Evolutionary conservation across 331 rosid genomes (phyloP).

Genomic region (Acacia pycnantha): DNA sequence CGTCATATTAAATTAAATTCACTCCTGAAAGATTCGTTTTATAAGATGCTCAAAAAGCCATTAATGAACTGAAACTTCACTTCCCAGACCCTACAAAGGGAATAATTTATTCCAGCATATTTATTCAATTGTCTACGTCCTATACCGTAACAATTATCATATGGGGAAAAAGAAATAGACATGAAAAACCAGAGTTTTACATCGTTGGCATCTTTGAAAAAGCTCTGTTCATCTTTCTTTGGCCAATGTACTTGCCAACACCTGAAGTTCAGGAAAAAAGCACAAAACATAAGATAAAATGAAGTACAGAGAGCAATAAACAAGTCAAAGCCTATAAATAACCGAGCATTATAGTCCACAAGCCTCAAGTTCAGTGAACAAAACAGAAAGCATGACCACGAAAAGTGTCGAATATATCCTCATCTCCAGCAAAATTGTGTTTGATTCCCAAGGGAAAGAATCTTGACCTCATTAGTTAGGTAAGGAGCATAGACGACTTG

Average conservation of each 20-base stretch:
- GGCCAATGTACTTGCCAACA: conserved; percentile 91
- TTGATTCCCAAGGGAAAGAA: not conserved
- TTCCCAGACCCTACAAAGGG: not conserved
- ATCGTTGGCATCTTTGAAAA: conserved; percentile 73
- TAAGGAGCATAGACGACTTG: not conserved
- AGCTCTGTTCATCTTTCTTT: conserved; percentile 58
- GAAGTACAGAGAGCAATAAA: not conserved
- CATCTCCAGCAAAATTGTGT: not conserved
- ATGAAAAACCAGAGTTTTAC: conserved; percentile 30
- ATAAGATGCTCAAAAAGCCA: conserved; percentile 13
- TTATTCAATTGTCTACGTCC: not conserved
- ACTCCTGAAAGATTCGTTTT: conserved; percentile 7
- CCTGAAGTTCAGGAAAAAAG: conserved; percentile 39
- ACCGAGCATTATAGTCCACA: conserved; percentile 13
- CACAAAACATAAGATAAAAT: conserved; percentile 10
- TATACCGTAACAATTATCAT: not conserved
- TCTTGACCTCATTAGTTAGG: conserved; percentile 5
- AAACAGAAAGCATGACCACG: not conserved
- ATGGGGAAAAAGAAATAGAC: not conserved
- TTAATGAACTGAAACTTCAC: not conserved
- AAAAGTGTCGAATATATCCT: not conserved
- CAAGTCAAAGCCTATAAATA: conserved; percentile 3
- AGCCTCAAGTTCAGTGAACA: conserved; percentile 1
- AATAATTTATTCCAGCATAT: not conserved
- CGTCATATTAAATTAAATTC: not conserved